These are phyloP conservation scores for Phytopythium delawarense DNA, from an alignment of 352 stramenopile species.

Conservation along the genomic window DNA sequence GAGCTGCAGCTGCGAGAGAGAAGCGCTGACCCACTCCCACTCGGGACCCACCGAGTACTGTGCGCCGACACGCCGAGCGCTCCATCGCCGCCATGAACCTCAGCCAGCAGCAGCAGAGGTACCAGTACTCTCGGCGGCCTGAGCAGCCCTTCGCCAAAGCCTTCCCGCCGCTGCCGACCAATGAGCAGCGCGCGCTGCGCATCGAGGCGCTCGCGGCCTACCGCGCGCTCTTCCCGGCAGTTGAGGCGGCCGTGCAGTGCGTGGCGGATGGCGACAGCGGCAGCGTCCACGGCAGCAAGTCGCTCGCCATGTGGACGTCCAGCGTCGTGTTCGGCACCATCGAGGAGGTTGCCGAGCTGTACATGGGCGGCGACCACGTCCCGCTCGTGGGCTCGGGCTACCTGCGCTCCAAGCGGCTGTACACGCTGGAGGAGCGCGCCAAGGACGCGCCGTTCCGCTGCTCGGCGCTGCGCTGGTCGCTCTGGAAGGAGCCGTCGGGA, in stretches of 20 bases:
- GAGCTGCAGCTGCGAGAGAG: not conserved
- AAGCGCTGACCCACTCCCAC: not conserved
- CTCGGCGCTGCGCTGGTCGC: conserved; percentile 48
- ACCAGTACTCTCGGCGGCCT: conserved; percentile 39
- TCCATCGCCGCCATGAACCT: not conserved
- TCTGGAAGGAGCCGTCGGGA: conserved; percentile 48
- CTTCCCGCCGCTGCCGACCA: conserved; percentile 30
- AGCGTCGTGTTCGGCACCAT: conserved; percentile 46
- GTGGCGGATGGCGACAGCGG: conserved; percentile 27
- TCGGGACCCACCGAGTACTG: not conserved
- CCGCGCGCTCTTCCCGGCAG: conserved; percentile 31
- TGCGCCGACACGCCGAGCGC: not conserved
- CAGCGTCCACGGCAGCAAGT: conserved; percentile 31
- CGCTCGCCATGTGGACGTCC: conserved; percentile 59
- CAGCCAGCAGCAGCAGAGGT: conserved; percentile 15
- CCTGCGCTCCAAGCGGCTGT: conserved; percentile 41
- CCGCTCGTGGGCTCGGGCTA: conserved; percentile 41
- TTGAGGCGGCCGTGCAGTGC: conserved; percentile 31
- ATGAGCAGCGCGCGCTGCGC: conserved; percentile 27
- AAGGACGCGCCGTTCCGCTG: conserved; percentile 37
- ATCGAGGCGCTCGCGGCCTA: conserved; percentile 25
- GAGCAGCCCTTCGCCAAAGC: conserved; percentile 49
- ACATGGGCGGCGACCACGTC: conserved; percentile 38
- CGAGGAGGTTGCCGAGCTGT: conserved; percentile 59
- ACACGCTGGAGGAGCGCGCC: conserved; percentile 44